Evolutionary conservation across 2,329 filamentous ascomycete genomes (phyloP).

Genomic region (Pestalotiopsis sp.): DNA sequence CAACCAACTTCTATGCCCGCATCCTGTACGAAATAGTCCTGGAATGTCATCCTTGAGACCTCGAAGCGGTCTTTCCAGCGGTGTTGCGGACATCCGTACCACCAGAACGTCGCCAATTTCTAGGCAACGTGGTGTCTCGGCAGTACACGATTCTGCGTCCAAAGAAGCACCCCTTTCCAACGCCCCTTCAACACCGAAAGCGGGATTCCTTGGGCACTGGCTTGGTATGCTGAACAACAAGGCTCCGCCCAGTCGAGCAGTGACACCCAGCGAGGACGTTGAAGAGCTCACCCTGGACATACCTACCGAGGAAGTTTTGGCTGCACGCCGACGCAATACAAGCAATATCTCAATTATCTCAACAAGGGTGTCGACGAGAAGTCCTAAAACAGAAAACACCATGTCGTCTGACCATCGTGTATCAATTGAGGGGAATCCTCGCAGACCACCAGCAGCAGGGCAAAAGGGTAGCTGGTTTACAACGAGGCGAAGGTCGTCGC

Average conservation of each 20-base stretch:
- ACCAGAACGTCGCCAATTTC: background rate
- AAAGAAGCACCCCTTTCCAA: background rate
- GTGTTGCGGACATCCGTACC: background rate
- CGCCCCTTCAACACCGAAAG: background rate
- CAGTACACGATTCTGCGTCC: background rate
- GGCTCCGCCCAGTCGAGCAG: background rate
- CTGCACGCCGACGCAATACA: background rate
- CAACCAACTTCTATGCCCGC: background rate
- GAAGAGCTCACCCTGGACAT: background rate
- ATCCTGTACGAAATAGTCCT: background rate
- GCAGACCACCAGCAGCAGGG: background rate
- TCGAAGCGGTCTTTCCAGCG: background rate
- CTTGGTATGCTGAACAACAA: background rate
- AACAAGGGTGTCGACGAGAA: background rate
- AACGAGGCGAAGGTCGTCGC: background rate
- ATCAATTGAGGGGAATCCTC: background rate
- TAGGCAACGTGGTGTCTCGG: background rate
- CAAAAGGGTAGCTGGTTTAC: background rate
- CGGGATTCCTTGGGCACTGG: background rate
- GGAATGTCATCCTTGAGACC: background rate
- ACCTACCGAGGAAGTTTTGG: background rate
- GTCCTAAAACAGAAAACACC: background rate
- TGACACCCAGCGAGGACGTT: background rate
- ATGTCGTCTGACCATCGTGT: background rate
- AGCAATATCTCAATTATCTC: background rate